These are phyloP conservation scores for Penicillium roqueforti DNA, from an alignment of 495 filamentous ascomycete species.

Conservation along the genomic window DNA sequence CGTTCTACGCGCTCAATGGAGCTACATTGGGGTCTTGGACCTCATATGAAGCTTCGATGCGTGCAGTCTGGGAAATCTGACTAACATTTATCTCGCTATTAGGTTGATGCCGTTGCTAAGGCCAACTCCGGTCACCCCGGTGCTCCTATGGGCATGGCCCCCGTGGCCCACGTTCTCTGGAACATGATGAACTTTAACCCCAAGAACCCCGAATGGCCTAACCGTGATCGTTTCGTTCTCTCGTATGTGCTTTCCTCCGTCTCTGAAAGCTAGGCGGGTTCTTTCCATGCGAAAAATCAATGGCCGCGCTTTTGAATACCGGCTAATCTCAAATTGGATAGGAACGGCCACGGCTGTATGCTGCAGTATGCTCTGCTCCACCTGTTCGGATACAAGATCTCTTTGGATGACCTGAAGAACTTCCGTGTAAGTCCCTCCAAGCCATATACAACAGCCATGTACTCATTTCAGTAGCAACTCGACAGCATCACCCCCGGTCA, in stretches of 20 bases:
- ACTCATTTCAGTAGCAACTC: constrained; percentile 50
- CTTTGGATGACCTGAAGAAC: constrained; percentile 85
- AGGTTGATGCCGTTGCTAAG: constrained; percentile 96
- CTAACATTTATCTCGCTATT: constrained; percentile 15
- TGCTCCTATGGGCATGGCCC: constrained; percentile 99
- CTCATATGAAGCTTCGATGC: not conserved
- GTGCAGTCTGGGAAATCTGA: constrained; percentile 14
- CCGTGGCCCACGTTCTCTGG: constrained; percentile 94
- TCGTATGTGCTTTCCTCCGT: constrained; percentile 67
- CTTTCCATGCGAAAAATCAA: not conserved
- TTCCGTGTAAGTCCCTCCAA: constrained; percentile 72
- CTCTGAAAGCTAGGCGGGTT: not conserved
- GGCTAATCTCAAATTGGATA: constrained; percentile 32
- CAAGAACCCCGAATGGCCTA: constrained; percentile 94
- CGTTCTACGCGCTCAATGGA: constrained; percentile 7
- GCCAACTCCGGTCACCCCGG: constrained; percentile 98
- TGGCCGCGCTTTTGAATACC: not conserved
- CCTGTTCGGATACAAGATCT: constrained; percentile 83
- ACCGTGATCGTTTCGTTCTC: constrained; percentile 97
- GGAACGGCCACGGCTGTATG: constrained; percentile 98
- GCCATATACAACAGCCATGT: not conserved
- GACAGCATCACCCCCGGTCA: constrained; percentile 96
- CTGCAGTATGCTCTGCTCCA: constrained; percentile 98
- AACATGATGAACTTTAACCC: constrained; percentile 99
- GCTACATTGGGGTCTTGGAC: not conserved